phyloP scores from a whole-genome alignment of 106 monocot genomes.

The Amphibolis antarctica region DNA sequence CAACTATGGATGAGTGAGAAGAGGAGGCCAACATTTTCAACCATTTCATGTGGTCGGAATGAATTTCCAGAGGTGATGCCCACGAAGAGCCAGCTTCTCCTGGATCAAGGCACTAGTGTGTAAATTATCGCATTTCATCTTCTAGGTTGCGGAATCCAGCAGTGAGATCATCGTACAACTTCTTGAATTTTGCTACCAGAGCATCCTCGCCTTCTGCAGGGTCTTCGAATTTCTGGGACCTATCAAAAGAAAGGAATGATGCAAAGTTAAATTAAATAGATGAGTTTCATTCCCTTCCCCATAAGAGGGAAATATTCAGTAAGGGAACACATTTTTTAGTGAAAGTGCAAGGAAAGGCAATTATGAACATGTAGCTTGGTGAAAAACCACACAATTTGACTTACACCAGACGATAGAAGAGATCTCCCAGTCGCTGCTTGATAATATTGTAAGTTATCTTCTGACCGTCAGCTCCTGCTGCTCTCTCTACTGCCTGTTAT shows the following conservation, averaged over 20 bases:
- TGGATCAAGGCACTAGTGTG: background rate
- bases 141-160: slow-evolving; percentile 86
- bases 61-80: background rate
- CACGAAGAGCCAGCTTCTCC: background rate
- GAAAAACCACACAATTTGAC: slow-evolving; percentile 10
- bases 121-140: slow-evolving; percentile 41
- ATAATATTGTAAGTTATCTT: slow-evolving; percentile 90
- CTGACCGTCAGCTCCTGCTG: slow-evolving; percentile 79
- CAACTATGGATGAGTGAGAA: background rate
- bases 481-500: slow-evolving; percentile 67
- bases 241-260: slow-evolving; percentile 9
- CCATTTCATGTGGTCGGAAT: background rate
- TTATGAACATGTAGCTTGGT: background rate
- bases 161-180: slow-evolving; percentile 76
- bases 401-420: slow-evolving; percentile 99
- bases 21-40: background rate
- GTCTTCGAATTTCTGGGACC: slow-evolving; percentile 99
- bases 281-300: background rate
- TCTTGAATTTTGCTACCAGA: slow-evolving; percentile 80
- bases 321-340: too few species aligned
- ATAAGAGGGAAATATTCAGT: background rate
- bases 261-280: background rate
- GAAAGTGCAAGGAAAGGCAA: background rate
- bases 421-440: slow-evolving; percentile 85
- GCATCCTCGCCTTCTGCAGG: slow-evolving; percentile 95